Base-by-base conservation (phyloP, 495 filamentous ascomycete genomes). In the Tuber melanosporum region DNA sequence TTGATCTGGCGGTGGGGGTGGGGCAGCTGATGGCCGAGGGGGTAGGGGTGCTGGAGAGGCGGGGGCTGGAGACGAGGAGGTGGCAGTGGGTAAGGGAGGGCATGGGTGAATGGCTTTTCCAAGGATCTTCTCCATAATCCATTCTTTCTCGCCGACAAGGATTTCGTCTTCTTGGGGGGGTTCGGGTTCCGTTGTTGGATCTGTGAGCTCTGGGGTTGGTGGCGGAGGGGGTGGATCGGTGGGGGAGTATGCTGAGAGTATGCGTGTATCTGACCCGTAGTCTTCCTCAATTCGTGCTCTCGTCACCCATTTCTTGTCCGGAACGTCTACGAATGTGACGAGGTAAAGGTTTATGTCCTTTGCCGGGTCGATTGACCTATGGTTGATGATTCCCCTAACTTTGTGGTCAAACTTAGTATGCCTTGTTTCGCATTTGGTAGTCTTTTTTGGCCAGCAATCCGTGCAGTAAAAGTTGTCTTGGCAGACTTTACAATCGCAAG, bases 401-500 rank as follows among this genome's bases (percentile, higher is more conserved):
- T 66, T 66, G 57, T 66, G 57, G 26, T 66, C 57, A 66, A 66
- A 66, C 57, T 66, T 66, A 14, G 57, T 17, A 66, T 66, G 81
- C 32, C 81, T 79, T 42, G 81, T 74, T 74, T 83, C 81, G 62
- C 81, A 83, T 36, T 81, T 75, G 36, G 78, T 80, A 15, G 78
- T 73, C 42, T 83, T 83, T 22, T 47, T 80, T 42, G 81, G 81
- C 81, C 81, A 83, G 43, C 81, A 83, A 46, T 75, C 62, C 26
- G 81, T 82, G 45, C 81, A 83, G 52, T 83, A 83, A 70, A 80
- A 83, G 41, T 82, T 80, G 39, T 80, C 81, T 26, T 78, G 74
- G 74, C 81, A 83, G 45, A 82, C 78, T 75, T 78, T 80, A 71
- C 81, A 83, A 44, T 79, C 73, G 74, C 81, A 83, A 15, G 77